Percentiles rank a stretch among this genome's conserved stretches.
Evolutionary conservation across 2,329 filamentous ascomycete genomes (phyloP).

Genomic region (Neobulgaria alba): DNA sequence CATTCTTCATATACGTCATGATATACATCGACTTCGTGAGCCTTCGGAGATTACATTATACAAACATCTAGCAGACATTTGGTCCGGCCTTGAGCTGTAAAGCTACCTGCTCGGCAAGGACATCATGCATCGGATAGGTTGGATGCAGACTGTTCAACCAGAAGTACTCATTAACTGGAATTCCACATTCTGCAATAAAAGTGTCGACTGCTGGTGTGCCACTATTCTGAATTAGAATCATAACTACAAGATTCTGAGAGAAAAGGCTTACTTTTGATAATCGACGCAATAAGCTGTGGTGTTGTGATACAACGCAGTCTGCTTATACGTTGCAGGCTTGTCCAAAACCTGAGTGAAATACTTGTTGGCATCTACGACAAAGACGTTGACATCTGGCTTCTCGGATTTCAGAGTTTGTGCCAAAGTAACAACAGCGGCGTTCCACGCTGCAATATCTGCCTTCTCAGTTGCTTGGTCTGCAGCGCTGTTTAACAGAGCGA

Average conservation of each 20-base stretch:
- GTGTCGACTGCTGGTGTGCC: conserved; percentile 37
- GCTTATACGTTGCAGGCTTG: conserved; percentile 38
- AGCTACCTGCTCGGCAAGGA: conserved; percentile 43
- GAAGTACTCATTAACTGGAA: conserved; percentile 53
- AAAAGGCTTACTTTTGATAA: conserved; percentile 42
- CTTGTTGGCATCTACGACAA: conserved; percentile 43
- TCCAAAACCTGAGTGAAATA: conserved; percentile 46
- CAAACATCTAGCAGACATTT: conserved; percentile 30
- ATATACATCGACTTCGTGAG: no score
- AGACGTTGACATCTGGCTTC: conserved; percentile 37
- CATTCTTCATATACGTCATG: no score
- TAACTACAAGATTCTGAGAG: not conserved
- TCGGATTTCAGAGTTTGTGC: conserved; percentile 28
- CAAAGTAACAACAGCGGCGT: conserved; percentile 36
- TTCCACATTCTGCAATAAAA: conserved; percentile 37
- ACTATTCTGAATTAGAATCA: conserved; percentile 25
- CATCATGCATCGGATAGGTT: conserved; percentile 54
- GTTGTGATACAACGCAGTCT: conserved; percentile 46
- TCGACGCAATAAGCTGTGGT: conserved; percentile 44
- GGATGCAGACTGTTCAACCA: conserved; percentile 58
- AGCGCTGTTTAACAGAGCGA: conserved; percentile 34
- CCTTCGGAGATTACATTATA: no score
- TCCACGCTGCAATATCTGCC: conserved; percentile 43
- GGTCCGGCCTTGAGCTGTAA: conserved; percentile 32
- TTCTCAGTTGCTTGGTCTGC: conserved; percentile 30